phyloP scores from a whole-genome alignment of 352 stramenopile genomes.

The Phytophthora pistaciae region DNA sequence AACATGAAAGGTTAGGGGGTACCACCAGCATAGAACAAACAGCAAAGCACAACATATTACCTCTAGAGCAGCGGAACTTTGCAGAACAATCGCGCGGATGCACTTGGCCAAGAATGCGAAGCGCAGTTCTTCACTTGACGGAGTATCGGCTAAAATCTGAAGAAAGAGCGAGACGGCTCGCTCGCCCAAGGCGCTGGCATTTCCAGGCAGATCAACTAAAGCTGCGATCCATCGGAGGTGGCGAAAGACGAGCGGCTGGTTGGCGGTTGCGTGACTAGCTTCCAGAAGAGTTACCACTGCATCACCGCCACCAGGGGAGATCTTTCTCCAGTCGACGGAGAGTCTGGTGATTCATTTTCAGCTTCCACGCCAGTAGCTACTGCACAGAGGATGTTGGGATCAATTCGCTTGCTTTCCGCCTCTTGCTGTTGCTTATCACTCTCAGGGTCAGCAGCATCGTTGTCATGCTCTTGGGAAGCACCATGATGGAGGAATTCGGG shows the following conservation, averaged over 20 bases:
- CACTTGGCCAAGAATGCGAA: slow-evolving; percentile 59
- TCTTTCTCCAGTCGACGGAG: slow-evolving; percentile 20
- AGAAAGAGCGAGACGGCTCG: slow-evolving; percentile 36
- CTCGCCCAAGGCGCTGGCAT: slow-evolving; percentile 55
- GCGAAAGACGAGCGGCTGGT: slow-evolving; percentile 46
- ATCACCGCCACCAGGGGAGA: slow-evolving; percentile 44
- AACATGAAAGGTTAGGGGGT: not conserved
- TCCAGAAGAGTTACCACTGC: slow-evolving; percentile 49
- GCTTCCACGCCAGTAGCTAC: slow-evolving; percentile 12
- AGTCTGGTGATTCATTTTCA: slow-evolving; percentile 4
- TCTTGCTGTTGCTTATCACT: not conserved
- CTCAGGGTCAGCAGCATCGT: not conserved
- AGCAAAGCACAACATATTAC: slow-evolving; percentile 24
- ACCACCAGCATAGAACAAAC: not conserved
- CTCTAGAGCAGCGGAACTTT: slow-evolving; percentile 52
- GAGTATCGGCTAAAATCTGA: slow-evolving; percentile 37
- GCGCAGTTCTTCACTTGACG: slow-evolving; percentile 34
- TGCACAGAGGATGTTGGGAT: slow-evolving; percentile 33
- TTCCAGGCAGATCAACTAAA: slow-evolving; percentile 48
- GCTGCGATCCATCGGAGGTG: slow-evolving; percentile 61
- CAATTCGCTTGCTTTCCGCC: slow-evolving; percentile 6
- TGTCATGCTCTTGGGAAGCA: not conserved
- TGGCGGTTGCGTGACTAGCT: slow-evolving; percentile 6
- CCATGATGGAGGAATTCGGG: not conserved
- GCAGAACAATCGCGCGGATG: slow-evolving; percentile 42